Percentiles rank a stretch among this genome's conserved stretches.
phyloP scores from a whole-genome alignment of 441 rosid genomes.

The Erodium texanum region DNA sequence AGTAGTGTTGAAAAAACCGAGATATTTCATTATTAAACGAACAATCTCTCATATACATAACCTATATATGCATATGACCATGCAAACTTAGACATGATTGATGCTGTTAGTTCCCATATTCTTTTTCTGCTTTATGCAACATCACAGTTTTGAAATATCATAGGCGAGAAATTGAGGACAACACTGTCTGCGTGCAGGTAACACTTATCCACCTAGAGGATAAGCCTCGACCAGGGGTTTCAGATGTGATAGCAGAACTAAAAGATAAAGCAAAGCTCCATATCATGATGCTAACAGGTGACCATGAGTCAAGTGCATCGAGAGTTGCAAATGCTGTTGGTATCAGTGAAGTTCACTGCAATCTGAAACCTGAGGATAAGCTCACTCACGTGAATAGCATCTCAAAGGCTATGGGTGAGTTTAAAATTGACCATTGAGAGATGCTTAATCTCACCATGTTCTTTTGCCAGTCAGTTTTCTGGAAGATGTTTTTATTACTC shows the following conservation, averaged over 20 bases:
- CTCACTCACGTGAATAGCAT: conserved; percentile 68
- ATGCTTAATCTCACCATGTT: background rate
- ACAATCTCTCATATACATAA: background rate
- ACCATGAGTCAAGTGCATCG: conserved; percentile 86
- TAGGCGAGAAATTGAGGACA: background rate
- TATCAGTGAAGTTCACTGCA: conserved; percentile 66
- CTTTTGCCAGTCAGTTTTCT: background rate
- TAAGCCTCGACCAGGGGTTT: conserved; percentile 69
- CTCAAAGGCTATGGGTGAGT: conserved; percentile 58
- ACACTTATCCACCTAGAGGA: conserved; percentile 90
- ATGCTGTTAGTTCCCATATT: background rate
- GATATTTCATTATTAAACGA: background rate
- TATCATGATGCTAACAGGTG: conserved; percentile 89
- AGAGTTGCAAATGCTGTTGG: conserved; percentile 91
- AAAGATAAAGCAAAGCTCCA: conserved; percentile 50
- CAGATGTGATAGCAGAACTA: conserved; percentile 60
- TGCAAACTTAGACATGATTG: background rate
- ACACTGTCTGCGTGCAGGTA: conserved; percentile 32
- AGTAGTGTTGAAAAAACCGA: background rate
- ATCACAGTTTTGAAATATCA: background rate
- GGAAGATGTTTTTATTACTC: too few species aligned
- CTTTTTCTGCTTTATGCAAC: background rate
- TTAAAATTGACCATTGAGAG: background rate
- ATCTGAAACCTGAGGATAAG: conserved; percentile 90
- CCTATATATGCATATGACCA: background rate